Evolutionary conservation across 257 asterid species (phyloP).

Genomic region (Solanum medicagineum): DNA sequence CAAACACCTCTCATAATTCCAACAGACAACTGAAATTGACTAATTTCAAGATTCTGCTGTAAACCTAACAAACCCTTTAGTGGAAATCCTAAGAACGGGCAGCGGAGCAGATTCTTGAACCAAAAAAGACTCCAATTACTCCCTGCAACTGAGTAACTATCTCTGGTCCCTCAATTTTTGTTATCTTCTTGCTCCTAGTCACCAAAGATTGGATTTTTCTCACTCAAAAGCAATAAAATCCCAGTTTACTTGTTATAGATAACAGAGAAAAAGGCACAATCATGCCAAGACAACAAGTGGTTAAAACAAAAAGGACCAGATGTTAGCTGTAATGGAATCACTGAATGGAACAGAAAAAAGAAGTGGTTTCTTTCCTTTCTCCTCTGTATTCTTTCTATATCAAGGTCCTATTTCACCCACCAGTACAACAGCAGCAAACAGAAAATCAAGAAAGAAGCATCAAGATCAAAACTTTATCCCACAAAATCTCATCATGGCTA

Average conservation of each 20-base stretch:
- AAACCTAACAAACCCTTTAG: neutral
- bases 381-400: slow-evolving; percentile 1
- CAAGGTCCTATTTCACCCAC: neutral
- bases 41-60: neutral
- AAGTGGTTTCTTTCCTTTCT: slow-evolving; percentile 4
- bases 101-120: slow-evolving; percentile 25
- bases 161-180: neutral
- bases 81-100: slow-evolving; percentile 7
- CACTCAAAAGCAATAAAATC: slow-evolving; percentile 1
- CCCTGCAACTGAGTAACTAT: neutral
- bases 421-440: neutral
- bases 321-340: slow-evolving; percentile 11
- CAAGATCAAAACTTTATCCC: slow-evolving; percentile 25
- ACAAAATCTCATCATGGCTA: slow-evolving; percentile 17
- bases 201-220: neutral
- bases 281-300: slow-evolving; percentile 16
- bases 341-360: slow-evolving; percentile 14
- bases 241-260: slow-evolving; percentile 16
- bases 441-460: slow-evolving; percentile 14
- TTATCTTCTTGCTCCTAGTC: neutral
- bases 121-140: neutral
- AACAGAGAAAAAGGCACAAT: slow-evolving; percentile 17
- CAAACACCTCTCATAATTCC: neutral
- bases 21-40: neutral
- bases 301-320: slow-evolving; percentile 3